Conservation (phyloP, 73 alveolate genomes). For the Vitrella brassicaformis region DNA sequence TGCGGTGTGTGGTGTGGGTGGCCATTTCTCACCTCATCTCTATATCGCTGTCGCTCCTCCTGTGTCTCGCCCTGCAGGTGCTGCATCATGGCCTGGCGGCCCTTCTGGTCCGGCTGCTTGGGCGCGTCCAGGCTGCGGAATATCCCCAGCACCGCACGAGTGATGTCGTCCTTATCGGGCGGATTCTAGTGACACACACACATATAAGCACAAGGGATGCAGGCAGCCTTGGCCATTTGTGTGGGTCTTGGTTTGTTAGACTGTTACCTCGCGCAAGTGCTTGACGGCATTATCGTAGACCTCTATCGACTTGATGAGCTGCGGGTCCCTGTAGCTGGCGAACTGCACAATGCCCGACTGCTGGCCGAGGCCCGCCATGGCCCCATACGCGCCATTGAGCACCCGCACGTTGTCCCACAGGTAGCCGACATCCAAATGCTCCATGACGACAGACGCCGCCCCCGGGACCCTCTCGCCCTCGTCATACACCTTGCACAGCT, state of each 20-base stretch:
- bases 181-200: background rate
- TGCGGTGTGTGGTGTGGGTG: too few species aligned
- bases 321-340: background rate
- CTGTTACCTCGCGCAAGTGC: background rate
- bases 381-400: background rate
- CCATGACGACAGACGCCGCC: background rate
- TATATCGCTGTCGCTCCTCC: background rate
- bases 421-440: background rate
- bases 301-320: background rate
- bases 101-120: background rate
- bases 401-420: background rate
- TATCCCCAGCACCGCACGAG: background rate
- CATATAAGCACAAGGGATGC: background rate
- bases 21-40: background rate
- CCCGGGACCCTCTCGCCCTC: background rate
- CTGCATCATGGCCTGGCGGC: background rate
- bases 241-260: too few species aligned
- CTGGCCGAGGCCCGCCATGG: background rate
- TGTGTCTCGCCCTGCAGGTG: background rate
- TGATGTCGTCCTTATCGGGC: background rate
- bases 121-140: background rate
- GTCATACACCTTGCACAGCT: background rate
- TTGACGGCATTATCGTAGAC: background rate
- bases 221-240: background rate
- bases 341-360: background rate